Evolutionary conservation across 345 rosid species (phyloP), one percentile per base, ranked within the genome.

Genomic region (Zanthoxylum bungeanum): DNA sequence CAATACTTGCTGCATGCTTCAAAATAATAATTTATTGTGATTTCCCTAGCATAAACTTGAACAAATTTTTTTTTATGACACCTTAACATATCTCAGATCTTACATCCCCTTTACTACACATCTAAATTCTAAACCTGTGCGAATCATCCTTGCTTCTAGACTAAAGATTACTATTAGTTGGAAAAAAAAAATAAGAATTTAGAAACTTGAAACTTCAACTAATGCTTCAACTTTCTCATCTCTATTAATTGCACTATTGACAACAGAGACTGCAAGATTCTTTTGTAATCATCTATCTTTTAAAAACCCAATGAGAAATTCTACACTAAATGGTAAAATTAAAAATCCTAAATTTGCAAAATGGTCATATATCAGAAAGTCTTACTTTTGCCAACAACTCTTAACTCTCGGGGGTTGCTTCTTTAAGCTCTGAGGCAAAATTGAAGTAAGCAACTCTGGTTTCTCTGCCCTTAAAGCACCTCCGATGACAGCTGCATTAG

Each of bases 381-480:
- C 86, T 82, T 83, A 92, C 98, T 77, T 94, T 94, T 19, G 91
- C 80, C 77, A 94, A 77, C 46, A 94, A 81, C 76, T 94, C 98
- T 79, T 89, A 97, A 83, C 98, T 94, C 85, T 94, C 98, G 97
- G 97, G 25, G 98, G 90, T 67, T 94, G 98, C 78, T 90, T 94
- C 77, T 89, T 81, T 80, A 94, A 80, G 75, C 97, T 90, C 64
- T 94, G 98, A 9, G 98, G 97, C 80, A 92, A 85, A 50, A 92
- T 94, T 22, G 90, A 97, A 0, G 98, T 92, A 62, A 94, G 92
- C 66, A 92, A 86, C 78, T 92, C 98, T 4, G 97, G 99, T 73
- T 81, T 90, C 82, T 95, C 99, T 12, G 97, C 99, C 80, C 99
- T 88, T 70, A 92, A 68, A 65, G 99, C 99, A 78, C 99, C 99